Evolutionary conservation across 352 stramenopile genomes (phyloP), one percentile per base, ranked within the genome.

Genomic region (Blastocystis sp.): DNA sequence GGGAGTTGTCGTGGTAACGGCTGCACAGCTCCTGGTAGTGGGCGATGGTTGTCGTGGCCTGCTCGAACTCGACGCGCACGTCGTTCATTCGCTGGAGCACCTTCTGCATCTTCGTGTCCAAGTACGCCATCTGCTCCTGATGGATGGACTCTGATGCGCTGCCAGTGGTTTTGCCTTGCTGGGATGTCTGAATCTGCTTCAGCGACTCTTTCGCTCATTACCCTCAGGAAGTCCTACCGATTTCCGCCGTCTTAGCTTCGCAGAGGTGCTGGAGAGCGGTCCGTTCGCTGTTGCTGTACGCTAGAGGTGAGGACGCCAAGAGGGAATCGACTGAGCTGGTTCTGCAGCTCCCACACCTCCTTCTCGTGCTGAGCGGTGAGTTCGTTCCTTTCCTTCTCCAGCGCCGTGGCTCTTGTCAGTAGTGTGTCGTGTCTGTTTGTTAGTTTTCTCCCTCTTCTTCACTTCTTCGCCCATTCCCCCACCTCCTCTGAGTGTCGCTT

Each of bases 261-360:
- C 69, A 79, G 14, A 79, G 28, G 42, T 79, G 69, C 4, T 79
- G 69, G 14, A 79, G 69, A n/a, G 69, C 69, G 7, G 42, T 79
- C 2, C 62, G 34, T 63, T 79, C 69, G 38, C 40, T 61, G 11
- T 42, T 24, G 17, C 34, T 60, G 57, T 79, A 79, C 40, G 24
- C 69, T 79, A 79, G 17, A 7, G 21, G 60, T 77, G 1, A 79
- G 4, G 4, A 7, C 7, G 6, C 21, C n/a, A 1, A 54, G 19
- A 9, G 48, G 28, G 38, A 76, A 9, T 3, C 6, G 9, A 76
- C 66, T 14, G 38, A 57, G 40, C 38, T 76, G 14, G 48, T 48
- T 76, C 4, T 76, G 66, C 21, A 76, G 42, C 14, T 54, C 52
- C 9, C 28, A 57, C 38, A 76, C 21, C 52, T 76, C 66, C 48